Base-by-base conservation (phyloP, 345 rosid genomes). In the Clarkia xantiana region DNA sequence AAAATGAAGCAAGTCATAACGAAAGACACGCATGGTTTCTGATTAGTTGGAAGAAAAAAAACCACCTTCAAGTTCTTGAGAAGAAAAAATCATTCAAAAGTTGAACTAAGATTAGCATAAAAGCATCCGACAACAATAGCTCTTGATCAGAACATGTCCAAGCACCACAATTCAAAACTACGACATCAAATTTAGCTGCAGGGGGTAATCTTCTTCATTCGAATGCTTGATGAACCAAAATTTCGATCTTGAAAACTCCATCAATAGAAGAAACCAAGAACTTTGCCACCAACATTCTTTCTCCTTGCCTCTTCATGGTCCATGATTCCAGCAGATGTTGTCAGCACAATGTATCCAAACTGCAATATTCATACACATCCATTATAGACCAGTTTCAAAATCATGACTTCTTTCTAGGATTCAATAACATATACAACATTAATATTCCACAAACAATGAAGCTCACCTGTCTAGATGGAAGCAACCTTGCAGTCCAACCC, bases 271-370 rank as follows among this genome's bases (percentile, higher is more conserved):
- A 82, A 82, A 14, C 93, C 93, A 29, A 79, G 84, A 40, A 82
- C 82, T 53, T 82, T 82, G 46, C 93, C 93, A 51, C 93, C 93
- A 2, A 77, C 93, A 44, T 82, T 82, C 82, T 82, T 82, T 61
- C 94, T 80, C 55, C 94, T 80, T 0, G 94, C 88, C 70, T 83
- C 94, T 63, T 83, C 94, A 14, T 83, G 94, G 68, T 83, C 94
- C 94, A 83, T 83, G 68, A 83, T 80, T 36, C 94, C 94, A 9
- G 88, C 87, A 15, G 94, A 83, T 44, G 94, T 83, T 2, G 94
- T 83, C 66, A 83, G 61, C 61, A 83, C 88, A 45, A 83, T 83
- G 48, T 71, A 83, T 16, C 94, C 94, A 55, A 83, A 83, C 94
- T 83, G 76, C 73, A 67, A 34, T 47, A 29, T 6, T 29, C 8